Base-by-base conservation (phyloP, 306 rosid genomes). In the Sindora glabra region DNA sequence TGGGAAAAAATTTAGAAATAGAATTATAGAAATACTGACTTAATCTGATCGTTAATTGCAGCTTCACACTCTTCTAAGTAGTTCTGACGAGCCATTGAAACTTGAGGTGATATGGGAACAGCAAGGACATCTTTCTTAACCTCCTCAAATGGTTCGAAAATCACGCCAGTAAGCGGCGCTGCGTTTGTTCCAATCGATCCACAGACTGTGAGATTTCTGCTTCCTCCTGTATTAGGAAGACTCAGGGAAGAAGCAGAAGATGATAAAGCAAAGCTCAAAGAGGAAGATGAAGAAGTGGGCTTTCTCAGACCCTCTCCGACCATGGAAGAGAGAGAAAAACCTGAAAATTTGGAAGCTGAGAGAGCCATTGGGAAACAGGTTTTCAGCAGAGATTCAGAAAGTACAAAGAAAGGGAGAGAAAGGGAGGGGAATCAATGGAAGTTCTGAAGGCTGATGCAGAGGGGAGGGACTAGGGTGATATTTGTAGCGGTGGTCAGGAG, bases 121-220 rank as follows among this genome's bases (percentile, higher is more conserved):
- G 69, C 65, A 18, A 73, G 64, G 7, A 16, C 26, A 1, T 46
- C 57, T 23, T 73, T 81, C 54, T 77, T 77, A 2, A 81, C 77
- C 73, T 81, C 86, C 41, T 69, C 71, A 48, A 81, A 81, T 0
- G 86, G 86, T 69, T 77, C 73, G 21, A 81, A 81, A 17, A 68
- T 16, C 8, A 77, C 68, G 6, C 81, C 78, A 10, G 77, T 66
- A 10, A 69, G 36, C 19, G 77, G 53, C 24, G 23, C 18, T 2
- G 37, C n/a, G n/a, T n/a, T n/a, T n/a, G n/a, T n/a, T n/a, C n/a
- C n/a, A n/a, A n/a, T 60, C 12, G 79, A 41, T 0, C 79, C 83
- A 10, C 27, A 64, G 67, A 78, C 84, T 24, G n/a, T 41, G 8
- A 79, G 17, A 13, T 64, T 69, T 30, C 69, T 59, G 59, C 67